These are phyloP conservation scores for Calocera cornea DNA, from an alignment of 768 basidiomycete genomes.

Conservation along the genomic window DNA sequence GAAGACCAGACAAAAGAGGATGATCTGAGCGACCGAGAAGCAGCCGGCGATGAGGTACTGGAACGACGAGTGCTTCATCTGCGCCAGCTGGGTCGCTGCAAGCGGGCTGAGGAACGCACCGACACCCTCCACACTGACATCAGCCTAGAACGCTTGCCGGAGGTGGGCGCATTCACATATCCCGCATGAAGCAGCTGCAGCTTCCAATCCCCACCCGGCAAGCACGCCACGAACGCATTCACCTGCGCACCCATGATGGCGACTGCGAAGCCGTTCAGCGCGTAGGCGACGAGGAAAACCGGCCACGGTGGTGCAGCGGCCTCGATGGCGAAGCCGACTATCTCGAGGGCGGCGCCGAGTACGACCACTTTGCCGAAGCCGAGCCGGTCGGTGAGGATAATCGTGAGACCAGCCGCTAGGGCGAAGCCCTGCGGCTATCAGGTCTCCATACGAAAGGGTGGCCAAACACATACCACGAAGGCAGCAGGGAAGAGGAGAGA, in stretches of 20 bases:
- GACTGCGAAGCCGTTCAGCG: conserved; percentile 33
- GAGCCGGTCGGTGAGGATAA: neutral
- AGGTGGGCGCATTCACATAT: neutral
- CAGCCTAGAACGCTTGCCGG: neutral
- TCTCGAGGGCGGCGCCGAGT: conserved; percentile 23
- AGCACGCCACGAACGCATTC: conserved; percentile 33
- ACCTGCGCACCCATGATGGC: conserved; percentile 38
- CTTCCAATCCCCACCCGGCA: conserved; percentile 20
- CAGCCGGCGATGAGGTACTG: conserved; percentile 62
- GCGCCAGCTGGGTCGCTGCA: conserved; percentile 67
- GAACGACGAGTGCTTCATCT: conserved; percentile 53
- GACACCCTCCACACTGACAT: conserved; percentile 13
- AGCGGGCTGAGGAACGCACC: conserved; percentile 52
- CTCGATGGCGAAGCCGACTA: conserved; percentile 26
- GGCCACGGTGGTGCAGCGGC: conserved; percentile 36
- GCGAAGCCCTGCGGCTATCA: neutral
- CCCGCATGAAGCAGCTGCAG: conserved; percentile 19
- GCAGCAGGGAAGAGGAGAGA: neutral
- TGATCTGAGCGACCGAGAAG: conserved; percentile 42
- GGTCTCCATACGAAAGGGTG: neutral
- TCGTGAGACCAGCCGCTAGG: neutral
- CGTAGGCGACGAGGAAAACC: conserved; percentile 31
- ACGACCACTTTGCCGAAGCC: conserved; percentile 3
- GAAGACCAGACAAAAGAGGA: conserved; percentile 27
- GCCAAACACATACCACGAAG: neutral